phyloP scores from a whole-genome alignment of 1,284 basidiomycete species.

The Tetrapyrgos nigripes region DNA sequence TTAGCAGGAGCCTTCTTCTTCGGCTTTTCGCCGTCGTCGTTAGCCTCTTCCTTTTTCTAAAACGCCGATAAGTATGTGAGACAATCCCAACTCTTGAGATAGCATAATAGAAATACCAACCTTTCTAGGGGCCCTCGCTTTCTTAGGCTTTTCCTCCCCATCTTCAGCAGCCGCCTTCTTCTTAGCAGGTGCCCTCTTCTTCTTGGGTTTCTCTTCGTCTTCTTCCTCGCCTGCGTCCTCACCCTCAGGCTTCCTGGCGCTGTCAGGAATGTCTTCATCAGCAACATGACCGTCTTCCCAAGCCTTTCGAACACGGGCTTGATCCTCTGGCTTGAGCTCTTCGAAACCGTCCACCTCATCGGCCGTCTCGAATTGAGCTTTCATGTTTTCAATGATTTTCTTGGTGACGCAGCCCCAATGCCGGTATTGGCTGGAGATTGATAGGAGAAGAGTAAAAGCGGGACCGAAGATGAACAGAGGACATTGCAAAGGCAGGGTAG shows the following conservation, averaged over 20 bases:
- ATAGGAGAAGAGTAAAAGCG: neutral
- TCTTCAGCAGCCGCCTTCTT: conserved; percentile 41
- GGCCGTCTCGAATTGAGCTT: conserved; percentile 62
- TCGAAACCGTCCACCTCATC: conserved; percentile 79
- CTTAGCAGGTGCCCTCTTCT: conserved; percentile 44
- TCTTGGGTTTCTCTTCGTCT: conserved; percentile 43
- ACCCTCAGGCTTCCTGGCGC: conserved; percentile 63
- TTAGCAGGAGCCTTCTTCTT: conserved; percentile 39
- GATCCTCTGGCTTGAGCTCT: conserved; percentile 66
- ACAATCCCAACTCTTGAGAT: neutral
- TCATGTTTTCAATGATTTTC: conserved; percentile 76
- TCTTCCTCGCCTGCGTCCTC: conserved; percentile 56
- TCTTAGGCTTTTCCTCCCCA: conserved; percentile 24
- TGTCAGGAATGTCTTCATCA: conserved; percentile 79
- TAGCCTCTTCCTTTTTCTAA: conserved; percentile 7
- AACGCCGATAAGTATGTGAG: neutral
- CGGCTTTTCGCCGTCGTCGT: conserved; percentile 24
- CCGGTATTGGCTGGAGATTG: conserved; percentile 64
- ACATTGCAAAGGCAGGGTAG: neutral
- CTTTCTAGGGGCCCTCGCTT: conserved; percentile 29
- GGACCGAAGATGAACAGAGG: neutral
- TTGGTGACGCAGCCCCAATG: conserved; percentile 86
- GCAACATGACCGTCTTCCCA: conserved; percentile 79
- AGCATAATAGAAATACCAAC: neutral
- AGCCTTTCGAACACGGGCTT: conserved; percentile 70